Evolutionary conservation across 768 basidiomycete genomes (phyloP), one percentile per base, ranked within the genome.

Genomic region (Lepiota subincarnata): DNA sequence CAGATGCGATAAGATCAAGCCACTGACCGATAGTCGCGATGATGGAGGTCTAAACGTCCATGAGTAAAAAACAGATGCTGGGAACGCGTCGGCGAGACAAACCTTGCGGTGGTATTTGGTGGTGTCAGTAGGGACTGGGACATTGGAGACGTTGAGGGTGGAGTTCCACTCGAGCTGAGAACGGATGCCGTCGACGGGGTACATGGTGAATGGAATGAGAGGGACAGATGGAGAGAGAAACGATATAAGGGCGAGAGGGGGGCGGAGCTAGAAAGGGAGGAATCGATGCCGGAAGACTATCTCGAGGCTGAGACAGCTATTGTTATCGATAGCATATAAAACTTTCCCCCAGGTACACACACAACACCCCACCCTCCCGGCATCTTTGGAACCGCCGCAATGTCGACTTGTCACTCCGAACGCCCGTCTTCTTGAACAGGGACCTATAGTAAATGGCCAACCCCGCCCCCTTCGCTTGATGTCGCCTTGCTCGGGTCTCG

Each of bases 131-230:
- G 87, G 83, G 36, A 80, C 77, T 40, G 86, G 82, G 41, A 84
- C 84, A 57, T 82, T 79, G 50, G 82, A 73, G 43, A 92, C 86
- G 71, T 77, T 85, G 66, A 98, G 78, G 57, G 80, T 81, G 44
- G 94, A 85, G 64, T 87, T 86, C 96, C 96, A 98, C 71, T 93
- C 88, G 69, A 98, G 84, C 69, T 94, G 92, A 59, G 88, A 89
- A 59, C 82, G 80, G 65, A 84, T 79, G 42, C 79, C 79, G 59
- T 82, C 80, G 58, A 72, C 68, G 53, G 76, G 75, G 65, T 74
- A 82, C 83, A 85, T 83, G 63, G 57, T 70, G 60, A 59, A 36
- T 54, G 58, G 59, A 56, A 60, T 61, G 58, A 44, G 59, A 47
- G 57, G 62, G 62, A 59, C 48, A 57, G 55, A 57, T 56, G 59